Base-by-base conservation (phyloP, 164 flowering plant genomes). In the Kingdonia uniflora region DNA sequence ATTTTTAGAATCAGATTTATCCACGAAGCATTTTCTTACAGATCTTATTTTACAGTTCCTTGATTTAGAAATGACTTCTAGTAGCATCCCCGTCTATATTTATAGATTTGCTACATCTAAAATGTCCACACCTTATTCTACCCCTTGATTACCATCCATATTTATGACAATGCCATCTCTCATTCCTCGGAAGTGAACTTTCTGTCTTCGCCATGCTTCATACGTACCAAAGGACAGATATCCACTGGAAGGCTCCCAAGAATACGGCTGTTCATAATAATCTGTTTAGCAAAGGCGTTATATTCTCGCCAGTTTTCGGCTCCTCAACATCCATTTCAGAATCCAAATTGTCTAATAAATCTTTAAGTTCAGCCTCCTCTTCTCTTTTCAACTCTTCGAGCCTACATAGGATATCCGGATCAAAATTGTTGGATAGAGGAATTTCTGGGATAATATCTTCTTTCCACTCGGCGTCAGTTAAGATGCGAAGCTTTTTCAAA, bases 181-280 rank as follows among this genome's bases (percentile, higher is more conserved):
- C 35, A 29, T 29, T 29, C 35, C 49, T 74, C 58, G 7, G 84
- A 26, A 0, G 91, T 81, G 71, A 74, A 84, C 66, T 72, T 60
- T 66, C 51, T 69, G 61, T 82, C 90, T 63, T 83, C 84, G 65
- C 86, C 84, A 51, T 80, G 80, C 56, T 90, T 90, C 54, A 95
- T 82, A 0, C 95, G 87, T 23, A 90, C 80, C 50, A 29, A 76
- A 1, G 95, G 76, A 33, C 84, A 57, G n/a, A n/a, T n/a, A 66
- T 77, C 84, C 64, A 78, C 88, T 10, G 97, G 95, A 43, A 84
- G 82, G 59, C 85, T 90, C 63, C 84, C 86, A 75, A 84, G 86
- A 16, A 87, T 74, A 59, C 94, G 79, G 48, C n/a, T 90, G 95
- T 58, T 81, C 69, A 58, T 76, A 83, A 54, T 84, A 61, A 88